Percentiles rank a stretch among this genome's conserved stretches.
phyloP scores from a whole-genome alignment of 768 basidiomycete genomes.

The Thelephora aurantiotincta region DNA sequence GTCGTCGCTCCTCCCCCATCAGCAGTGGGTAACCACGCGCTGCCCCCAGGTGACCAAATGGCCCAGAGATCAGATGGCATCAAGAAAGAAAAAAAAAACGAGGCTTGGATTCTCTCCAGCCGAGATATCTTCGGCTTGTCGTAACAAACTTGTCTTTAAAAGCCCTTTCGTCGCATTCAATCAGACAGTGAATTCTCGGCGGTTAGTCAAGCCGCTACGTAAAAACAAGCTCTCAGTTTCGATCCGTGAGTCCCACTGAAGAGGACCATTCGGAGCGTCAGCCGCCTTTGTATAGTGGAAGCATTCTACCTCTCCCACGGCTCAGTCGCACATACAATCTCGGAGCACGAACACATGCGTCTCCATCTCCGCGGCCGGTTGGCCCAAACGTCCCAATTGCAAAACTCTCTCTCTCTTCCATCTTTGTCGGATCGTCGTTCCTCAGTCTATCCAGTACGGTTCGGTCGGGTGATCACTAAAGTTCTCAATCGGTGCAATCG shows the following conservation, averaged over 20 bases:
- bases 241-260: constrained; percentile 37
- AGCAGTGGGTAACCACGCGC: constrained; percentile 91
- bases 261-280: constrained; percentile 56
- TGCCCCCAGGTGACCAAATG: constrained; percentile 78
- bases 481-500: constrained; percentile 54
- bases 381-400: constrained; percentile 98
- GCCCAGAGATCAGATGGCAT: too few species aligned
- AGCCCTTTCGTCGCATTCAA: constrained; percentile 76
- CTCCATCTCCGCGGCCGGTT: constrained; percentile 86
- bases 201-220: too few species aligned
- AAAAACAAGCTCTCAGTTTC: not conserved
- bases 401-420: constrained; percentile 99
- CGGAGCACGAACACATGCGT: too few species aligned
- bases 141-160: constrained; percentile 87
- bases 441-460: constrained; percentile 84
- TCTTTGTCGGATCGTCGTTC: constrained; percentile 82
- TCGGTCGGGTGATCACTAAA: constrained; percentile 91
- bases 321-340: too few species aligned
- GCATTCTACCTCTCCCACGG: constrained; percentile 57
- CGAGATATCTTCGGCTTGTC: constrained; percentile 86
- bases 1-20: constrained; percentile 85
- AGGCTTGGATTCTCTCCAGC: constrained; percentile 87
- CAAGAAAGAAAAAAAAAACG: constrained; percentile 46
- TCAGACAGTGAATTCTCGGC: constrained; percentile 22
- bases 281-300: constrained; percentile 80